Evolutionary conservation across 441 rosid genomes (phyloP).

Genomic region (Viola pubescens): DNA sequence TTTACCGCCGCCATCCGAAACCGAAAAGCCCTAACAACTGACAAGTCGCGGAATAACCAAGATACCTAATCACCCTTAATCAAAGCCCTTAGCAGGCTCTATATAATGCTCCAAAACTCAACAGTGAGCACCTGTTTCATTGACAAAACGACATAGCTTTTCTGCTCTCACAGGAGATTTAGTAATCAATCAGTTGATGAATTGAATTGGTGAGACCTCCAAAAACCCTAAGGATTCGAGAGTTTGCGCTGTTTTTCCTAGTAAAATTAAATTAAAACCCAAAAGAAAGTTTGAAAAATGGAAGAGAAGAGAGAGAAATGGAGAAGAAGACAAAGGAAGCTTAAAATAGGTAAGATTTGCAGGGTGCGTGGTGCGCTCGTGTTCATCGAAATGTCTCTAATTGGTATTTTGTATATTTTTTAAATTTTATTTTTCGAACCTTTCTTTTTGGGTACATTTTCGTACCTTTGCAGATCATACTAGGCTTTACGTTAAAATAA

Average conservation of each 20-base stretch:
- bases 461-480: too few species aligned
- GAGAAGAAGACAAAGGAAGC: constrained; percentile 2
- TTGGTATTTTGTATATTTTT: constrained; percentile 17
- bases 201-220: neutral
- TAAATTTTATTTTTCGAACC: neutral
- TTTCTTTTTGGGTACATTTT: too few species aligned
- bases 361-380: constrained; percentile 17
- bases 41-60: neutral
- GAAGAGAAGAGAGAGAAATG: constrained; percentile 5
- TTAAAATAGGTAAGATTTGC: constrained; percentile 32
- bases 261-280: neutral
- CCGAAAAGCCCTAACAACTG: neutral
- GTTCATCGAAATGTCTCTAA: constrained; percentile 26
- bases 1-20: constrained; percentile 44
- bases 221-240: constrained; percentile 4
- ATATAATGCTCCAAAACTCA: too few species aligned
- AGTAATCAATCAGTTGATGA: too few species aligned
- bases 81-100: too few species aligned
- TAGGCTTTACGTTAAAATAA: too few species aligned
- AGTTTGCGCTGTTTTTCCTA: neutral
- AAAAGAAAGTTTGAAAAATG: constrained; percentile 21
- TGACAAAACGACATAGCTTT: too few species aligned
- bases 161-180: too few species aligned
- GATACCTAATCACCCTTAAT: too few species aligned
- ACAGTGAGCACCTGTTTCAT: too few species aligned